Evolutionary conservation across 2,329 filamentous ascomycete genomes (phyloP).

Genomic region (Fusarium albidum): DNA sequence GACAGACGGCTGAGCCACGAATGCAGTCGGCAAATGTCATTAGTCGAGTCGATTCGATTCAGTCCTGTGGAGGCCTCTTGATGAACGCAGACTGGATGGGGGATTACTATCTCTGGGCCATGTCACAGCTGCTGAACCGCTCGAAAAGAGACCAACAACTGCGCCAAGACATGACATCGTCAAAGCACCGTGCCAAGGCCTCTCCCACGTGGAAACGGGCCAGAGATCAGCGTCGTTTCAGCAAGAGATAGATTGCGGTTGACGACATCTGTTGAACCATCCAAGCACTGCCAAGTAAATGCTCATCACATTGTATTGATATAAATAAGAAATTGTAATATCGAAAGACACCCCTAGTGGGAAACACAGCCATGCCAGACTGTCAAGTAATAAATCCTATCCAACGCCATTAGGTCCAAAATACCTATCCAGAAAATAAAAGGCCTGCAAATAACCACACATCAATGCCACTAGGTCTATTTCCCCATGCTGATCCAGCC

Average conservation of each 20-base stretch:
- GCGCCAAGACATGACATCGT: not conserved
- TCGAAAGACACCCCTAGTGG: constrained; percentile 7
- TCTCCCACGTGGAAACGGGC: constrained; percentile 10
- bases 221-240: not conserved
- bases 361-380: constrained; percentile 33
- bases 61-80: no score
- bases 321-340: constrained; percentile 14
- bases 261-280: no score
- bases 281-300: no score
- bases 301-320: not conserved
- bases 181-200: not conserved
- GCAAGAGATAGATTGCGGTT: not conserved
- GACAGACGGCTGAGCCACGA: no score
- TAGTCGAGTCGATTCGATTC: no score
- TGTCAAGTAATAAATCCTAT: constrained; percentile 33
- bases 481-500: constrained; percentile 58
- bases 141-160: not conserved
- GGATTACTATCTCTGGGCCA: no score
- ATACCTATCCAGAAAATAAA: constrained; percentile 15
- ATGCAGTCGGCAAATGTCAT: no score
- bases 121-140: no score
- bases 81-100: no score
- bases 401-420: constrained; percentile 35
- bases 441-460: constrained; percentile 21
- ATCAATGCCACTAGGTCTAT: no score